These are phyloP conservation scores for Termitomyces sp. DNA, from an alignment of 768 basidiomycete species.

Conservation along the genomic window DNA sequence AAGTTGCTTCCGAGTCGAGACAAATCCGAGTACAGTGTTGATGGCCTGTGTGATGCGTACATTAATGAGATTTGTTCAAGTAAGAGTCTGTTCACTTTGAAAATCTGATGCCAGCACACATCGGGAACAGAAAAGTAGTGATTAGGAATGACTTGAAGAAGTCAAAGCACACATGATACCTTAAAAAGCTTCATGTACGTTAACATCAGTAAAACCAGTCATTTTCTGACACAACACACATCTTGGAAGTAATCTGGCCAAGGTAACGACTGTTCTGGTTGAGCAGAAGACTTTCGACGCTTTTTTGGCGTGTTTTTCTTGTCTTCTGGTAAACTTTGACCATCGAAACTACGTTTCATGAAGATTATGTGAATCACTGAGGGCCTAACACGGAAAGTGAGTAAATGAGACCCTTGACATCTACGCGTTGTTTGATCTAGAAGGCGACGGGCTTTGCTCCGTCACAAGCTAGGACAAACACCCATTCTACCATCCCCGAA, in stretches of 20 bases:
- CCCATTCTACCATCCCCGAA: neutral
- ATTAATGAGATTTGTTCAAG: neutral
- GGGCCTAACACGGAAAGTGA: neutral
- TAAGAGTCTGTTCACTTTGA: slow-evolving; percentile 1
- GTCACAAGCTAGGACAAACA: slow-evolving; percentile 1
- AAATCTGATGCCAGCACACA: neutral
- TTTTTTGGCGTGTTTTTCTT: slow-evolving; percentile 1
- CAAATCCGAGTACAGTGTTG: slow-evolving; percentile 85
- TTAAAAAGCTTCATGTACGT: slow-evolving; percentile 23
- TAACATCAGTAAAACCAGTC: neutral
- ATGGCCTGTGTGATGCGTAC: slow-evolving; percentile 55
- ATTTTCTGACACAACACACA: slow-evolving; percentile 19
- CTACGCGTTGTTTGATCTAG: slow-evolving; percentile 4
- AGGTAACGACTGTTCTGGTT: slow-evolving; percentile 1
- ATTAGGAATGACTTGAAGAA: neutral
- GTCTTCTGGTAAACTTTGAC: neutral
- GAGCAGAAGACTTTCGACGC: neutral
- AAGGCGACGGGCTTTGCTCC: neutral
- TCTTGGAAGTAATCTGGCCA: slow-evolving; percentile 67
- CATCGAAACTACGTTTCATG: slow-evolving; percentile 13
- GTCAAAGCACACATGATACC: neutral
- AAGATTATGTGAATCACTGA: neutral
- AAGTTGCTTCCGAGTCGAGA: slow-evolving; percentile 74
- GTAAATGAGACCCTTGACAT: neutral
- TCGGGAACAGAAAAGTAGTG: neutral